phyloP scores from a whole-genome alignment of 495 filamentous ascomycete species.

The Diplogelasinospora grovesii region DNA sequence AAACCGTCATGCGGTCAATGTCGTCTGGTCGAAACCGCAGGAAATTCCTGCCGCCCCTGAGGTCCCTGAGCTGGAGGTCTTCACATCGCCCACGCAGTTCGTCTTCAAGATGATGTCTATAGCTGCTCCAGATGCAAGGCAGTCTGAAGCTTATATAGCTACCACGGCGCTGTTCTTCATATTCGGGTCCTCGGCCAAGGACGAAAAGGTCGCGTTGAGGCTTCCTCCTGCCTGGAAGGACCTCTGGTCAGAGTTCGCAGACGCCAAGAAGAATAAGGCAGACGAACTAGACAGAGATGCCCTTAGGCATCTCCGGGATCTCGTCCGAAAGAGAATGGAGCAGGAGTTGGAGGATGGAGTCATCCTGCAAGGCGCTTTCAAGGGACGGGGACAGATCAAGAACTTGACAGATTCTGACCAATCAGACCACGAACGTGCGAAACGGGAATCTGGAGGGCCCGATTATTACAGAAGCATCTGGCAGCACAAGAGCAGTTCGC shows the following conservation, averaged over 20 bases:
- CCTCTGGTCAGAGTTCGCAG: slow-evolving; percentile 72
- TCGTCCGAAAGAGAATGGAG: slow-evolving; percentile 52
- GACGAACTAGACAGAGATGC: slow-evolving; percentile 61
- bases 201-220: slow-evolving; percentile 76
- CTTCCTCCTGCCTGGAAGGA: slow-evolving; percentile 78
- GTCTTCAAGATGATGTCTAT: slow-evolving; percentile 65
- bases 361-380: slow-evolving; percentile 62
- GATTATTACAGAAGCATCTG: slow-evolving; percentile 58
- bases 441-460: slow-evolving; percentile 22
- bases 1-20: slow-evolving; percentile 62
- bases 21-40: slow-evolving; percentile 76
- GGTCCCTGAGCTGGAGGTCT: slow-evolving; percentile 37
- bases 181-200: slow-evolving; percentile 67
- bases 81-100: slow-evolving; percentile 32
- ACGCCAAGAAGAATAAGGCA: slow-evolving; percentile 57
- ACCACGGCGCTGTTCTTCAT: slow-evolving; percentile 76
- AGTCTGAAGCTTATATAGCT: slow-evolving; percentile 81
- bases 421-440: slow-evolving; percentile 31
- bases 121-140: slow-evolving; percentile 66
- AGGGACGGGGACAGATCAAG: slow-evolving; percentile 51
- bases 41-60: slow-evolving; percentile 42
- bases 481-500: slow-evolving; percentile 57
- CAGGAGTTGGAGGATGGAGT: slow-evolving; percentile 65
- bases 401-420: slow-evolving; percentile 41
- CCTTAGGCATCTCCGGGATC: slow-evolving; percentile 53